phyloP scores from a whole-genome alignment of 306 rosid species.

The Sesbania bispinosa region DNA sequence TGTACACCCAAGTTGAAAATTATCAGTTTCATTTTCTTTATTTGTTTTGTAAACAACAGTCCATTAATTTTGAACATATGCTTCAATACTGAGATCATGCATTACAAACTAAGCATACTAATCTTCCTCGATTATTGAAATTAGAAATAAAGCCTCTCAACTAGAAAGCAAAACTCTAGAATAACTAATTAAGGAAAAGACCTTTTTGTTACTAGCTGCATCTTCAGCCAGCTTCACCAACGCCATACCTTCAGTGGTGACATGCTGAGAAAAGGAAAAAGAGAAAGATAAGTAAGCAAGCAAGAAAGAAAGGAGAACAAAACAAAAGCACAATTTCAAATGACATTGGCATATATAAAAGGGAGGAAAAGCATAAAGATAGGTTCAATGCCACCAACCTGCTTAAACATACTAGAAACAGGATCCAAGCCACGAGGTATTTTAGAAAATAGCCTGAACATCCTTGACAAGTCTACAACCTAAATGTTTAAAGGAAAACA shows the following conservation, averaged over 20 bases:
- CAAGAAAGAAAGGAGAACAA: not conserved
- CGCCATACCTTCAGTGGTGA: slow-evolving; percentile 88
- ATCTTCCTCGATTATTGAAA: not conserved
- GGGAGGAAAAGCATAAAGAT: not conserved
- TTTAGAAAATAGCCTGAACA: slow-evolving; percentile 98
- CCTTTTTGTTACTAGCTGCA: slow-evolving; percentile 94
- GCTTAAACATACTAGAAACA: slow-evolving; percentile 82
- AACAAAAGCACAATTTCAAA: not conserved
- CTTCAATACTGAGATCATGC: not conserved
- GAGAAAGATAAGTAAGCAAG: slow-evolving; percentile 1
- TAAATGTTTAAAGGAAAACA: slow-evolving; percentile 23
- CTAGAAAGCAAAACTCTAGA: slow-evolving; percentile 6
- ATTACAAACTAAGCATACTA: not conserved
- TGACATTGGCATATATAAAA: not conserved
- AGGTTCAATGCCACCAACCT: slow-evolving; percentile 48
- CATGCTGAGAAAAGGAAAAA: slow-evolving; percentile 61
- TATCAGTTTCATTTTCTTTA: not conserved
- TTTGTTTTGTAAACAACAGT: not conserved
- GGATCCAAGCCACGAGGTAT: slow-evolving; percentile 90
- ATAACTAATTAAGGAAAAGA: slow-evolving; percentile 26
- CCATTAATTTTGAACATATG: not conserved
- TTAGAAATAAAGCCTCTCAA: slow-evolving; percentile 13
- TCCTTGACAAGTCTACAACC: slow-evolving; percentile 90
- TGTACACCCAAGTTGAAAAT: not conserved
- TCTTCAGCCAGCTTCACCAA: slow-evolving; percentile 97